Percentiles rank a stretch among this genome's conserved stretches.
Evolutionary conservation across 805 yeast genomes (phyloP).

Genomic region (Candida ficus): DNA sequence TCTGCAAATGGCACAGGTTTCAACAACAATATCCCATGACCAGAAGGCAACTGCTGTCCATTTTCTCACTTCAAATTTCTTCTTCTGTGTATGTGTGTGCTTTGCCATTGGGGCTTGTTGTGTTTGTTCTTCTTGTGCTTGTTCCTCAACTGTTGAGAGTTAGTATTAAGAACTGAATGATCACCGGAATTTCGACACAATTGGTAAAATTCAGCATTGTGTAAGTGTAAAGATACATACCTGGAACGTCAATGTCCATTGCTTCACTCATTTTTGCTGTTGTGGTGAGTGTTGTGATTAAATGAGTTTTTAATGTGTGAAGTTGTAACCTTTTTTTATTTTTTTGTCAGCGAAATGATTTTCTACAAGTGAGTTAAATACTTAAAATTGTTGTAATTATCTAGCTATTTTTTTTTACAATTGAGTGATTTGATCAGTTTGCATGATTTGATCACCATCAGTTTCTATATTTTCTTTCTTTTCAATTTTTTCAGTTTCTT

Average conservation of each 20-base stretch:
- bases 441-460: not conserved
- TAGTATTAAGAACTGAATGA: not conserved
- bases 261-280: slow-evolving; percentile 18
- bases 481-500: not conserved
- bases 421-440: not conserved
- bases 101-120: slow-evolving; percentile 5
- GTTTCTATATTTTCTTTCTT: not conserved
- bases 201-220: no score
- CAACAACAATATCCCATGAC: slow-evolving; percentile 98
- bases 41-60: slow-evolving; percentile 99
- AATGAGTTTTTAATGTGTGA: no score
- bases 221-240: no score
- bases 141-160: not conserved
- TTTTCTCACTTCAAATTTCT: slow-evolving; percentile 87
- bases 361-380: no score
- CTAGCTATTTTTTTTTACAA: no score
- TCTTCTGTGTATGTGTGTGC: slow-evolving; percentile 36
- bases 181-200: no score
- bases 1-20: slow-evolving; percentile 96
- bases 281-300: no score
- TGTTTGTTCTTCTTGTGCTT: slow-evolving; percentile 3
- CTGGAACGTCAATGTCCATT: slow-evolving; percentile 24
- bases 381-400: not conserved
- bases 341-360: no score
- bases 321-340: no score